Evolutionary conservation across 495 filamentous ascomycete species (phyloP), one percentile per base, ranked within the genome.

Genomic region (Lophium mytilinum): DNA sequence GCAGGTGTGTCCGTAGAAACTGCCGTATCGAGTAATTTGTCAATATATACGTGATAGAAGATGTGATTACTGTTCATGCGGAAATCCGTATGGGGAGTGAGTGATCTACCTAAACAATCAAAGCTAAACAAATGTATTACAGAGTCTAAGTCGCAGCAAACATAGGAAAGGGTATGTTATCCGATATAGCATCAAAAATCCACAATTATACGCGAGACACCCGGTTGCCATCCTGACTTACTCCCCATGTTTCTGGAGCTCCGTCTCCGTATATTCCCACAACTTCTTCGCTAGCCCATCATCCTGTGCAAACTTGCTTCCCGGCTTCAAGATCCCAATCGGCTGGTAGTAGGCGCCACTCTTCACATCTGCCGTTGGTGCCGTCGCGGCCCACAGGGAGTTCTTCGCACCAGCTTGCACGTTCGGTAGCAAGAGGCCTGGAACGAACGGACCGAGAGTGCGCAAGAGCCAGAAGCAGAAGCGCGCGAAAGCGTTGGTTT

Each of bases 321-420:
- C 82, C 4, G 55, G 37, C 61, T 82, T 79, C 9, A 72, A 67
- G 11, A 78, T 76, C n/a, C 79, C 81, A 4, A 80, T 80, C 17
- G 83, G 76, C 52, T 78, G 82, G 52, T 85, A 79, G 60, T 81
- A 86, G 66, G 80, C 68, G 0, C 83, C 81, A 37, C 71, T 76
- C 34, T 76, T 68, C 19, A 74, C 55, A 10, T 68, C 63, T 4
- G 70, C 57, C 54, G 67, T 73, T n/a, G 74, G 72, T 57, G 68
- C 73, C 17, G 81, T 83, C 3, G 75, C 76, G 0, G 80, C 80
- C 65, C 70, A 85, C 68, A 85, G 69, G 9, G 78, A 75, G 54
- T 77, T 78, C 34, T 82, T 71, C 18, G 70, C 71, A n/a, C 82
- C 83, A 57, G 80, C 71, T 11, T 50, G 34, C 17, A 64, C 52